These are phyloP conservation scores for Arabidopsis arenosa DNA, from an alignment of 345 rosid species.

Conservation along the genomic window DNA sequence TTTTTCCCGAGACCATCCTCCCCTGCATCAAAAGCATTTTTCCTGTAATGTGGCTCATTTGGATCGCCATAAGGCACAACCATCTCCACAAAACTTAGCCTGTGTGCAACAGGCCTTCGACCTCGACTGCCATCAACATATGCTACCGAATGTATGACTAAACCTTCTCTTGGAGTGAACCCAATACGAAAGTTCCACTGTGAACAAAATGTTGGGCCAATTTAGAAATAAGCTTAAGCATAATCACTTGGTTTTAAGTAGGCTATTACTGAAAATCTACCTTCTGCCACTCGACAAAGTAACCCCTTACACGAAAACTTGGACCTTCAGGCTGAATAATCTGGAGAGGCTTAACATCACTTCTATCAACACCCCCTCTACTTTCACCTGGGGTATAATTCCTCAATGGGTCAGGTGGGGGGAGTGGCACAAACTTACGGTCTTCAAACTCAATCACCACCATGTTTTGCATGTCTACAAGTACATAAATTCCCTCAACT, in stretches of 20 bases:
- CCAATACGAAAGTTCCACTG: conserved; percentile 98
- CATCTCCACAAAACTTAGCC: conserved; percentile 95
- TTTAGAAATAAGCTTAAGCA: conserved; percentile 28
- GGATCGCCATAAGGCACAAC: conserved; percentile 99
- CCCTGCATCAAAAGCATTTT: conserved; percentile 97
- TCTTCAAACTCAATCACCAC: conserved; percentile 85
- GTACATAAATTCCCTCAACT: conserved; percentile 83
- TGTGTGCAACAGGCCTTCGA: conserved; percentile 85
- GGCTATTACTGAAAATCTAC: conserved; percentile 43
- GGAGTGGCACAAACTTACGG: conserved; percentile 84
- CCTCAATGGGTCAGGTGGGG: conserved; percentile 89
- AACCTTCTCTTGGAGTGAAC: conserved; percentile 90
- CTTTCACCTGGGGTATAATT: conserved; percentile 90
- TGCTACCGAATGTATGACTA: conserved; percentile 90
- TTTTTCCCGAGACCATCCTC: conserved; percentile 97
- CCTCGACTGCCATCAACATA: conserved; percentile 91
- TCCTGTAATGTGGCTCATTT: conserved; percentile 89
- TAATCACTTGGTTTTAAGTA: conserved; percentile 13
- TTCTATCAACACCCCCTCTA: conserved; percentile 90
- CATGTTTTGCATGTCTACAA: conserved; percentile 95
- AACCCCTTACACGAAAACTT: conserved; percentile 82
- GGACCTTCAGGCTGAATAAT: conserved; percentile 95
- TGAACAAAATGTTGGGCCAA: conserved; percentile 41
- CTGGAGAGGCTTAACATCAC: conserved; percentile 87
- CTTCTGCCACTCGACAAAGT: conserved; percentile 94